A percentile compares a stretch with the other conserved stretches of the same genome.
phyloP scores from a whole-genome alignment of 2,329 filamentous ascomycete genomes.

The Dactylonectria estremocensis region DNA sequence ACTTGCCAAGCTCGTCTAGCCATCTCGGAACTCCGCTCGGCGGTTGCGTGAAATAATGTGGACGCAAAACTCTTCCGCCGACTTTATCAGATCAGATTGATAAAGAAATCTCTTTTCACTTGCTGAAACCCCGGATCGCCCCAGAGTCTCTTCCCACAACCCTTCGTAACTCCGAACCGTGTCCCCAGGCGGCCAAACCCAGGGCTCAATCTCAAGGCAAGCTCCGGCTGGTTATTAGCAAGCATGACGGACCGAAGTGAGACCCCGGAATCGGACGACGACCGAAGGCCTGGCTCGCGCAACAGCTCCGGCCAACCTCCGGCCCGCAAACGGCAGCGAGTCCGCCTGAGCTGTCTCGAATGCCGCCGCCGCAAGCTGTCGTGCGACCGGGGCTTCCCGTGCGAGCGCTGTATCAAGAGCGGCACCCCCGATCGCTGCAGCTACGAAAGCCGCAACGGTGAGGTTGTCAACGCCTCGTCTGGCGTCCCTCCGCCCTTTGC shows the following conservation, averaged over 20 bases:
- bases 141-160: conserved; percentile 38
- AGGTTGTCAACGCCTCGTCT: conserved; percentile 64
- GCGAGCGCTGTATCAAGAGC: conserved; percentile 74
- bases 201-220: neutral
- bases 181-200: conserved; percentile 40
- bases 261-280: conserved; percentile 57
- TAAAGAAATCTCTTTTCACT: conserved; percentile 53
- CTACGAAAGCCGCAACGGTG: conserved; percentile 70
- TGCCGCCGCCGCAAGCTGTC: conserved; percentile 74
- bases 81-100: conserved; percentile 60
- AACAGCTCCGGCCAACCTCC: conserved; percentile 54
- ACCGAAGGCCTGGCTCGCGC: conserved; percentile 46
- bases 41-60: conserved; percentile 33
- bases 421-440: conserved; percentile 73
- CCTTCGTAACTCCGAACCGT: conserved; percentile 56
- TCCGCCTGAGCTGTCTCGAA: conserved; percentile 72
- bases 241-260: conserved; percentile 56
- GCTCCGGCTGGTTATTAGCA: conserved; percentile 26
- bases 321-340: conserved; percentile 71
- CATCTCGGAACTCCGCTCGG: conserved; percentile 55
- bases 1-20: neutral
- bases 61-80: conserved; percentile 46
- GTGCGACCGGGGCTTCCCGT: conserved; percentile 74
- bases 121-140: conserved; percentile 46
- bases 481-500: conserved; percentile 61